Evolutionary conservation across 805 yeast species (phyloP).

Genomic region (Candida jianshihensis): DNA sequence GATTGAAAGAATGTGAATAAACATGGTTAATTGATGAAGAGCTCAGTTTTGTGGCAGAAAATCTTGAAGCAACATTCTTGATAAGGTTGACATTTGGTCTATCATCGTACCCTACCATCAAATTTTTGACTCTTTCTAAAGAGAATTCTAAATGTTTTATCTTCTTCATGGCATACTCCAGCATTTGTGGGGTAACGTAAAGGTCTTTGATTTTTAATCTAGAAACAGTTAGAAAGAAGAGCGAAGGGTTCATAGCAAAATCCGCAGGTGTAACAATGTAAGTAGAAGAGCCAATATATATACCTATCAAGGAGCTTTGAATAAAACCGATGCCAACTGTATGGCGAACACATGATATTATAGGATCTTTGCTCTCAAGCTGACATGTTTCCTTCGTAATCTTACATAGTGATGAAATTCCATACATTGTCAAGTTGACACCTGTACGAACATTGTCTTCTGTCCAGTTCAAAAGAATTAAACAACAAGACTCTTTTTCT

Average conservation of each 20-base stretch:
- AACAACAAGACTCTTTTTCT: conserved; percentile 33
- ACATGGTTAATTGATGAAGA: conserved; percentile 68
- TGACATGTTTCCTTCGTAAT: conserved; percentile 90
- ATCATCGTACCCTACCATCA: conserved; percentile 74
- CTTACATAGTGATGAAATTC: conserved; percentile 73
- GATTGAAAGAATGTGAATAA: conserved; percentile 74
- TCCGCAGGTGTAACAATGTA: conserved; percentile 72
- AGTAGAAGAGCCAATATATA: conserved; percentile 81
- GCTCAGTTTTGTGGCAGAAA: conserved; percentile 57
- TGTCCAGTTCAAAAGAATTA: conserved; percentile 65
- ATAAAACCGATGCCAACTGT: conserved; percentile 82
- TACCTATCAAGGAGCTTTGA: conserved; percentile 78
- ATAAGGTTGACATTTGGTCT: conserved; percentile 64
- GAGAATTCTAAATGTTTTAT: conserved; percentile 48
- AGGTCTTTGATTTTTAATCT: conserved; percentile 80
- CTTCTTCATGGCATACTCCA: conserved; percentile 61
- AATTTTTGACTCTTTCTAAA: conserved; percentile 60
- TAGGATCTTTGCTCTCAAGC: conserved; percentile 59
- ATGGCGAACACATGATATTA: conserved; percentile 83
- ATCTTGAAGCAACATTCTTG: conserved; percentile 50
- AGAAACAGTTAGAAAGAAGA: conserved; percentile 63
- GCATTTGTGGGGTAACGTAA: conserved; percentile 77
- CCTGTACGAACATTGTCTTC: conserved; percentile 66
- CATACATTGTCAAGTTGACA: conserved; percentile 43
- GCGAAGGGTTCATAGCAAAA: conserved; percentile 65